Evolutionary conservation across 371 early-diverging fungal genomes (phyloP).

Genomic region (Batkoa obscura): DNA sequence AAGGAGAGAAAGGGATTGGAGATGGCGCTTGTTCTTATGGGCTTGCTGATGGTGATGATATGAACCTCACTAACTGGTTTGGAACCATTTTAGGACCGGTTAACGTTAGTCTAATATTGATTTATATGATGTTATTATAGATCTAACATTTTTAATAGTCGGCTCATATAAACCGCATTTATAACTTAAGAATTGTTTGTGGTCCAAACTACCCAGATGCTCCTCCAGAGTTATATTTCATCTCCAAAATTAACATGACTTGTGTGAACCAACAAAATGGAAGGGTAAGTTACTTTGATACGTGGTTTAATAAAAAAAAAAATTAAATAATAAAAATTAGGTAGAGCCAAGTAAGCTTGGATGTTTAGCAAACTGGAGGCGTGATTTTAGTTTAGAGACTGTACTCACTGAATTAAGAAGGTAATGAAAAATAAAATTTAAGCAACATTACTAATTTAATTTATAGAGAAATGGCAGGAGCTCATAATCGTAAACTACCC

Average conservation of each 20-base stretch:
- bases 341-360: slow-evolving; percentile 42
- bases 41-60: slow-evolving; percentile 69
- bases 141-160: slow-evolving; percentile 28
- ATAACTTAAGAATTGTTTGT: slow-evolving; percentile 65
- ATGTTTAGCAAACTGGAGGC: slow-evolving; percentile 67
- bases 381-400: slow-evolving; percentile 57
- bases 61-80: slow-evolving; percentile 72
- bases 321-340: slow-evolving; percentile 16
- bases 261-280: slow-evolving; percentile 70
- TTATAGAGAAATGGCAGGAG: too few relatives aligned
- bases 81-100: slow-evolving; percentile 93
- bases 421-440: slow-evolving; percentile 15
- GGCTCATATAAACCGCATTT: slow-evolving; percentile 86
- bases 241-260: slow-evolving; percentile 71
- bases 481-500: too few relatives aligned
- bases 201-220: slow-evolving; percentile 67
- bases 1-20: slow-evolving; percentile 91
- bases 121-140: background rate
- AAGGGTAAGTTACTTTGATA: slow-evolving; percentile 20
- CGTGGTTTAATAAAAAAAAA: background rate
- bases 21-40: slow-evolving; percentile 91
- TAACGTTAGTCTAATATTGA: slow-evolving; percentile 33
- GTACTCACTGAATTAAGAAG: slow-evolving; percentile 66
- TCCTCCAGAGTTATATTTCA: slow-evolving; percentile 62
- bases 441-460: too few relatives aligned